Evolutionary conservation across 2,329 filamentous ascomycete genomes (phyloP).

Genomic region (Cladorrhinum sp.): DNA sequence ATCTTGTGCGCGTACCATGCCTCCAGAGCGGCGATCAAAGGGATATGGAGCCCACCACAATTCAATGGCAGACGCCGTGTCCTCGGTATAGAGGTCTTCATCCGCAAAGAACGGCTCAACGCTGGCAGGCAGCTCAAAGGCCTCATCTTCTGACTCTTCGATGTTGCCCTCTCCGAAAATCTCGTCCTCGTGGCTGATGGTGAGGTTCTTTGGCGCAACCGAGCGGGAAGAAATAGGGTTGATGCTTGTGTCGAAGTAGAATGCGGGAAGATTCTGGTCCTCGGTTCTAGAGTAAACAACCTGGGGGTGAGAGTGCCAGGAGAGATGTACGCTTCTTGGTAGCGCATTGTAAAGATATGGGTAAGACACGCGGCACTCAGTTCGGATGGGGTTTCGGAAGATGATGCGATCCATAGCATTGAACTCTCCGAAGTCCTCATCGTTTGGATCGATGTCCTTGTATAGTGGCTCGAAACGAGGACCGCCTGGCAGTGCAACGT

Average conservation of each 20-base stretch:
- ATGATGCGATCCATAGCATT: slow-evolving; percentile 99
- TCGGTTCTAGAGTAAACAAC: slow-evolving; percentile 86
- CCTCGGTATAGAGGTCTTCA: slow-evolving; percentile 81
- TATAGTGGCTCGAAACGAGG: slow-evolving; percentile 95
- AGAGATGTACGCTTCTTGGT: slow-evolving; percentile 86
- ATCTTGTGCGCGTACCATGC: slow-evolving; percentile 95
- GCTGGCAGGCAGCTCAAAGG: slow-evolving; percentile 76
- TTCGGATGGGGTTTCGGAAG: slow-evolving; percentile 90
- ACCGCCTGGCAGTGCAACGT: slow-evolving; percentile 95
- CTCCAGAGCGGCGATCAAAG: slow-evolving; percentile 88
- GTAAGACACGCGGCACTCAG: slow-evolving; percentile 91
- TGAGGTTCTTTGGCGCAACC: slow-evolving; percentile 91
- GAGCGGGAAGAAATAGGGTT: slow-evolving; percentile 96
- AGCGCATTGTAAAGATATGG: slow-evolving; percentile 96
- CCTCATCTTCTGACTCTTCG: slow-evolving; percentile 71
- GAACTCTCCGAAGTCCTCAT: slow-evolving; percentile 99
- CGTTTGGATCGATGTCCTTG: slow-evolving; percentile 98
- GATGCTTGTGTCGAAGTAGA: slow-evolving; percentile 97
- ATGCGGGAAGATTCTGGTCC: slow-evolving; percentile 85
- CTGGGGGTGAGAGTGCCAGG: slow-evolving; percentile 93
- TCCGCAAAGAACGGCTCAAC: slow-evolving; percentile 87
- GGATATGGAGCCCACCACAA: slow-evolving; percentile 98
- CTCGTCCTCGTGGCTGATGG: slow-evolving; percentile 86
- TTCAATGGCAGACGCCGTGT: slow-evolving; percentile 87
- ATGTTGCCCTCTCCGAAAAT: slow-evolving; percentile 81